Base-by-base conservation (phyloP, 768 basidiomycete genomes). In the Suillus placidus region DNA sequence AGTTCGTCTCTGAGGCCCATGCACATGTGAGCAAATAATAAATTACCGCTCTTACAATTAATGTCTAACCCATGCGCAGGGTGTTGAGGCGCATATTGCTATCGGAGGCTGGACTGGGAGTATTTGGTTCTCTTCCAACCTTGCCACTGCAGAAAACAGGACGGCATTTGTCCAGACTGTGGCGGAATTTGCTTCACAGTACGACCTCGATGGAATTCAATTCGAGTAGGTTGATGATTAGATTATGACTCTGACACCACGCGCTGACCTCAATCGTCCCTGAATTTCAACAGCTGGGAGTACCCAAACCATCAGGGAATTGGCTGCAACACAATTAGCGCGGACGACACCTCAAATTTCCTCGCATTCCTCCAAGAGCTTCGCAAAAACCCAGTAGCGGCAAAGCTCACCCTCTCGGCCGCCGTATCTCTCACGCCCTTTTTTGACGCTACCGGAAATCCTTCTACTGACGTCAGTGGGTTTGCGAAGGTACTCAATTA, bases 401-500 rank as follows among this genome's bases (percentile, higher is more conserved):
- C 80, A 4, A 83, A 84, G 1, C 75, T 93, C 58, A 87, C 86
- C 32, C 78, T 97, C 51, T 88, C 92, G 20, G 88, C 88, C 2
- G 89, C 93, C 3, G 83, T 85, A 13, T 80, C 86, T 58, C 78
- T 90, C 60, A 81, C 74, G 57, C 91, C 94, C 3, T 97, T 91
- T 79, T 72, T 77, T 2, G 89, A 85, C 38, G 67, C 84, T 12
- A 80, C 83, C 57, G 90, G 90, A 4, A 77, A 68, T 0, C 93
- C 94, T 0, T 77, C 88, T 74, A 74, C 77, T 0, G 84, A 97
- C 72, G 89, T 96, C 30, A 88, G 88, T 30, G 88, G 57, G 0
- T 95, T 95, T 71, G 89, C 88, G 10, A 70, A 83, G 2, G 86
- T 90, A 2, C 82, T 97, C 60, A 87, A 90, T 73, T 87, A 84